Evolutionary conservation across 805 yeast species (phyloP).

Genomic region (Cephaloascus fragrans): DNA sequence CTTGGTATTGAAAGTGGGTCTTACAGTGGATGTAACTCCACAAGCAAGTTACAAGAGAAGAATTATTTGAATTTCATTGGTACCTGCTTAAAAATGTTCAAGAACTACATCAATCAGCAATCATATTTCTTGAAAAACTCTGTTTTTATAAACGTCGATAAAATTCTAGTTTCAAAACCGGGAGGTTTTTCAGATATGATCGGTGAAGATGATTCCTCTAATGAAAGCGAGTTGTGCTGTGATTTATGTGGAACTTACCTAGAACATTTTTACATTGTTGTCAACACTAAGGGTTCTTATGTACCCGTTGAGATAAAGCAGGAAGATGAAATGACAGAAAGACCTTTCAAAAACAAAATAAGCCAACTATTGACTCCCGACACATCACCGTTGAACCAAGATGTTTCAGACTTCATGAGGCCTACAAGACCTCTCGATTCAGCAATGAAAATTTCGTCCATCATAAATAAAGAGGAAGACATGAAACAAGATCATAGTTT

Average conservation of each 20-base stretch:
- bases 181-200: background rate
- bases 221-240: slow-evolving; percentile 36
- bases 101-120: too few relatives aligned
- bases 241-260: slow-evolving; percentile 38
- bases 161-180: too few relatives aligned
- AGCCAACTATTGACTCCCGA: background rate
- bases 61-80: too few relatives aligned
- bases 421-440: background rate
- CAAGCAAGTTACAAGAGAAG: too few relatives aligned
- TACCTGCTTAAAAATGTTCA: too few relatives aligned
- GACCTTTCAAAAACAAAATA: slow-evolving; percentile 6
- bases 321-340: slow-evolving; percentile 10
- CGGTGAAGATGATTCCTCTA: slow-evolving; percentile 4
- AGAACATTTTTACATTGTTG: slow-evolving; percentile 35
- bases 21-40: background rate
- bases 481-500: background rate
- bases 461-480: background rate
- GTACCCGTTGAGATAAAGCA: too few relatives aligned
- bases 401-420: background rate
- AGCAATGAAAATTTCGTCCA: background rate
- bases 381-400: background rate
- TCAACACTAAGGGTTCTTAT: slow-evolving; percentile 10
- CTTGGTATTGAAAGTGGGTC: too few relatives aligned
- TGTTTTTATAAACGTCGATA: background rate
- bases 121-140: background rate